phyloP scores from a whole-genome alignment of 1,284 basidiomycete species.

The Trichosporon asahii region DNA sequence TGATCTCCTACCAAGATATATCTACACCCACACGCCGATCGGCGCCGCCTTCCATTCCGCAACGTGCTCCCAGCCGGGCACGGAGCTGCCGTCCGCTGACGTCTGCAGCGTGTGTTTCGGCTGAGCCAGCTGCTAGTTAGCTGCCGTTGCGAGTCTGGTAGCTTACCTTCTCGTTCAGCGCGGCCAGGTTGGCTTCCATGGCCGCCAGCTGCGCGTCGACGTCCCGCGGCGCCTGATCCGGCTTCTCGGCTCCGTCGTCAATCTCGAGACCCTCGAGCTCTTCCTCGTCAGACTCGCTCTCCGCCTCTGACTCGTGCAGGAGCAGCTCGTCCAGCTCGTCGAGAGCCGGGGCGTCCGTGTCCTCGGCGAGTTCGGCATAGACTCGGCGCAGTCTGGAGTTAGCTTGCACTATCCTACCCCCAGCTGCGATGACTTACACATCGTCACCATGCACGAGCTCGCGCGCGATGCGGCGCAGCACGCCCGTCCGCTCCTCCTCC shows the following conservation, averaged over 20 bases:
- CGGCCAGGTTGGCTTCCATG: constrained; percentile 22
- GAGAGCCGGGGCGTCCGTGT: not conserved
- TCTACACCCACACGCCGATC: constrained; percentile 23
- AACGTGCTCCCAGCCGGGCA: constrained; percentile 14
- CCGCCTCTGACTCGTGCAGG: not conserved
- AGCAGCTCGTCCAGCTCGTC: constrained; percentile 14
- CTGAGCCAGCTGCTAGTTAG: not conserved
- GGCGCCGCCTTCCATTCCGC: constrained; percentile 21
- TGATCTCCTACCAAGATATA: not conserved
- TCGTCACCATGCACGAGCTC: constrained; percentile 23
- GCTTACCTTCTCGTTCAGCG: constrained; percentile 17
- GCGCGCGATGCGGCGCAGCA: constrained; percentile 16
- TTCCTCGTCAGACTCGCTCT: constrained; percentile 11
- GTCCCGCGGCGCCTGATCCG: constrained; percentile 5
- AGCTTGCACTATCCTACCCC: not conserved
- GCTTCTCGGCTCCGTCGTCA: constrained; percentile 8
- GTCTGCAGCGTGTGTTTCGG: not conserved
- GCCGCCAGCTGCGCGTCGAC: constrained; percentile 14
- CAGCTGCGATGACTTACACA: constrained; percentile 9
- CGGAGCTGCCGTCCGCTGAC: constrained; percentile 4
- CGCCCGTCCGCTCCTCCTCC: constrained; percentile 6
- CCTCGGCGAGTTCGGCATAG: constrained; percentile 10
- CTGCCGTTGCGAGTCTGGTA: not conserved
- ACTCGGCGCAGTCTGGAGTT: constrained; percentile 15
- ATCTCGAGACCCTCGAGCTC: constrained; percentile 23